Evolutionary conservation across 371 early-diverging fungal species (phyloP).

Genomic region (Umbelopsis sp.): DNA sequence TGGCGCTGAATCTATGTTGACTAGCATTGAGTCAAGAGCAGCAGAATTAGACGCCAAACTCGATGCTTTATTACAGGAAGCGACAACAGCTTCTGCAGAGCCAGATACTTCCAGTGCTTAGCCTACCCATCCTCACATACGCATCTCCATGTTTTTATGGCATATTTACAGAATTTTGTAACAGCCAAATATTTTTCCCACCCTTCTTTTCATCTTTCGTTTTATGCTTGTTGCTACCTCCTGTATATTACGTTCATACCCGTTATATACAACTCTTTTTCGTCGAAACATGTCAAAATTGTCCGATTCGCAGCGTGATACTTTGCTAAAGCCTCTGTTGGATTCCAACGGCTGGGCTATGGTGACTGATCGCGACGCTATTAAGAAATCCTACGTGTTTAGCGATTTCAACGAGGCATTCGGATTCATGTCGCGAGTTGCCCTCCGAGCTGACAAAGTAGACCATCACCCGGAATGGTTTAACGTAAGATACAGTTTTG

Average conservation of each 20-base stretch:
- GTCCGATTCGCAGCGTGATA: conserved; percentile 53
- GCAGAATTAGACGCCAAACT: conserved; percentile 13
- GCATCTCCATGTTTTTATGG: background rate
- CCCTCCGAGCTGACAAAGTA: conserved; percentile 86
- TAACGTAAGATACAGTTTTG: conserved; percentile 60
- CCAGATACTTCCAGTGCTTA: background rate
- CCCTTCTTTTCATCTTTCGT: background rate
- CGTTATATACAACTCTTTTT: background rate
- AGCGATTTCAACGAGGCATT: conserved; percentile 87
- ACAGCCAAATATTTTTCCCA: background rate
- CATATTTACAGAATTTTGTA: conserved; percentile 4
- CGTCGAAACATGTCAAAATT: conserved; percentile 43
- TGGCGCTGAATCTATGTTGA: conserved; percentile 13
- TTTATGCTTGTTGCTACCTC: background rate
- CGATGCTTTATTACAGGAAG: conserved; percentile 2
- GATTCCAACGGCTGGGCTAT: conserved; percentile 61
- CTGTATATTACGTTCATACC: background rate
- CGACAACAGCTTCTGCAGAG: background rate
- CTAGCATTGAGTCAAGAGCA: conserved; percentile 7
- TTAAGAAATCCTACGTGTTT: conserved; percentile 79
- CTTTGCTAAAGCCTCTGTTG: conserved; percentile 54
- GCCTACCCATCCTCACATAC: background rate
- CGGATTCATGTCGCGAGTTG: conserved; percentile 93
- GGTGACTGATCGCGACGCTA: conserved; percentile 77
- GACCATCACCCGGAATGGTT: conserved; percentile 97